Percentiles rank a stretch among this genome's conserved stretches.
These are phyloP conservation scores for Aphanomyces euteiches DNA, from an alignment of 352 stramenopile genomes.

Conservation along the genomic window DNA sequence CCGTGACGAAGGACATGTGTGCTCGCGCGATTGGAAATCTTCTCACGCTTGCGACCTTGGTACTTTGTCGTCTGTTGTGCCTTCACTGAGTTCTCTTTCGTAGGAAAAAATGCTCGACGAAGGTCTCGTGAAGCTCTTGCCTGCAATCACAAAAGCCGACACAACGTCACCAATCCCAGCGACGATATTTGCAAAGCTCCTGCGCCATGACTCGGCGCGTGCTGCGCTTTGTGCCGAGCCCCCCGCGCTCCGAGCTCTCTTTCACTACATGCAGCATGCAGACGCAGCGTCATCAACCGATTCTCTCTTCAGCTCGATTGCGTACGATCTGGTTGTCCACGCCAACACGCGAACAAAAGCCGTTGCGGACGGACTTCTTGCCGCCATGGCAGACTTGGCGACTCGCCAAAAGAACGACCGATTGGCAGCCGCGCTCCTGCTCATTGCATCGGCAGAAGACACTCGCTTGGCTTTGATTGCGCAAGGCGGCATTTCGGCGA, in stretches of 20 bases:
- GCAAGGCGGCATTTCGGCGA: conserved; percentile 37
- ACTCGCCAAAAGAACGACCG: conserved; percentile 32
- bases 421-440: conserved; percentile 53
- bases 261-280: conserved; percentile 42
- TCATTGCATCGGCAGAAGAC: conserved; percentile 45
- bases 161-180: conserved; percentile 42
- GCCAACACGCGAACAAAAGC: conserved; percentile 16
- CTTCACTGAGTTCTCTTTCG: not conserved
- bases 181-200: conserved; percentile 55
- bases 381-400: conserved; percentile 6
- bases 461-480: conserved; percentile 47
- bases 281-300: conserved; percentile 12
- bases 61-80: not conserved
- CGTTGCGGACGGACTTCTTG: conserved; percentile 17
- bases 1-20: conserved; percentile 65
- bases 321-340: conserved; percentile 15
- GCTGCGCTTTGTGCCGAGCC: conserved; percentile 47
- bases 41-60: conserved; percentile 51
- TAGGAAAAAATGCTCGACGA: conserved; percentile 55
- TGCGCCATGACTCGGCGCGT: conserved; percentile 44
- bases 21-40: conserved; percentile 63
- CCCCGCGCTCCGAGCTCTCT: conserved; percentile 48
- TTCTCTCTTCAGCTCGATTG: conserved; percentile 12
- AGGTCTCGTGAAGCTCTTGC: conserved; percentile 63
- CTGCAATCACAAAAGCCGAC: conserved; percentile 41